These are phyloP conservation scores for Magnolia officinalis DNA, from an alignment of 164 flowering plant species.

Conservation along the genomic window DNA sequence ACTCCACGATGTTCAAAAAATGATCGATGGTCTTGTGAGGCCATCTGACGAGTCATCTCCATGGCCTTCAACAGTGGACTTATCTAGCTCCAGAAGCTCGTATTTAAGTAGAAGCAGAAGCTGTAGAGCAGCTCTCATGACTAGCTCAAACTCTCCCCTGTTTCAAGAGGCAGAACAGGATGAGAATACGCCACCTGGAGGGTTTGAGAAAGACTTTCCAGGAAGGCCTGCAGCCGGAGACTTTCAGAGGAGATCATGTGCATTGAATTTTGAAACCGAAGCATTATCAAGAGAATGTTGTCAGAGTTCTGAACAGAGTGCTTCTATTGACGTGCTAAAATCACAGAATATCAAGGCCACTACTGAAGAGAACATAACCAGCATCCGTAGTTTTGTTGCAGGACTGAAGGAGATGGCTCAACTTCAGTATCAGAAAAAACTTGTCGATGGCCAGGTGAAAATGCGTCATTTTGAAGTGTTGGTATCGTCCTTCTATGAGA, in stretches of 20 bases:
- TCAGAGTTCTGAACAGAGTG: slow-evolving; percentile 28
- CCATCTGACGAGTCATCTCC: slow-evolving; percentile 36
- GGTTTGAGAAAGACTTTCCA: slow-evolving; percentile 34
- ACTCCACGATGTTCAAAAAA: slow-evolving; percentile 35
- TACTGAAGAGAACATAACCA: slow-evolving; percentile 67
- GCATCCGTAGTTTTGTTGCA: slow-evolving; percentile 68
- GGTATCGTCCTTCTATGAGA: not conserved
- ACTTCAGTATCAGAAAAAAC: slow-evolving; percentile 53
- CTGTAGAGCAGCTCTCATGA: slow-evolving; percentile 39
- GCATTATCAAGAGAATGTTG: slow-evolving; percentile 31
- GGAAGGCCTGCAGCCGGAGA: slow-evolving; percentile 32
- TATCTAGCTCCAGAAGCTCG: slow-evolving; percentile 22
- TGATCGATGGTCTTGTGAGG: slow-evolving; percentile 28
- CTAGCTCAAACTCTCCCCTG: slow-evolving; percentile 20
- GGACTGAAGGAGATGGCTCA: slow-evolving; percentile 81
- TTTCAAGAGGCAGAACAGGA: slow-evolving; percentile 24
- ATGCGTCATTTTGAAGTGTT: not conserved
- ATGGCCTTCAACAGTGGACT: slow-evolving; percentile 15
- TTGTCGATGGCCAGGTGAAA: slow-evolving; percentile 52
- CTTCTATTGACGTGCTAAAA: slow-evolving; percentile 22
- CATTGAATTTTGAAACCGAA: slow-evolving; percentile 21
- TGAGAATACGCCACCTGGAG: slow-evolving; percentile 39
- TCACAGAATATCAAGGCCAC: slow-evolving; percentile 20
- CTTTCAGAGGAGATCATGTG: slow-evolving; percentile 22
- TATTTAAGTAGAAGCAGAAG: slow-evolving; percentile 53